Base-by-base conservation (phyloP, 2,329 filamentous ascomycete genomes). In the Lasiodiplodia gonubiensis region DNA sequence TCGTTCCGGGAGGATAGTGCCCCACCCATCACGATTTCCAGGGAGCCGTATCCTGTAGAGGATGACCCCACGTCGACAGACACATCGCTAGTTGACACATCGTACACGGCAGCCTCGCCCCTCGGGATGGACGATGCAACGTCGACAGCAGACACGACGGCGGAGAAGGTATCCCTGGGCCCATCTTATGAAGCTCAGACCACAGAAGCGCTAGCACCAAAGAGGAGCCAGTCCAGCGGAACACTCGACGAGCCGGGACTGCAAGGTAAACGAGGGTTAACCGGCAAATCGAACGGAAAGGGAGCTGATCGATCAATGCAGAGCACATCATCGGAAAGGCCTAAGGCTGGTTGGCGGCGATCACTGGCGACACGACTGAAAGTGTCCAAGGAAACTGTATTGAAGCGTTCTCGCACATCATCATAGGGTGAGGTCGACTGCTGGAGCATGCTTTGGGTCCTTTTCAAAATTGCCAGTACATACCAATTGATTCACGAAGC, bases 241-340 rank as follows among this genome's bases (percentile, higher is more conserved):
- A 49, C 57, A n/a, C 42, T 61, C 42, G 39, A 42, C 18, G 27
- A 61, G n/a, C 42, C 59, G 14, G 27, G 27, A 10, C 4, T 51
- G 59, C 42, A 63, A 63, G 59, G 59, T 63, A 63, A 63, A 37
- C 59, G 30, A 33, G 59, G 42, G 57, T 35, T 27, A 18, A 37
- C 11, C 10, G 21, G 27, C 23, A 4, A 63, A 30, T 21, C 46
- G 59, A 27, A 37, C 30, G 46, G 46, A 16, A 51, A 51, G 59
- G 59, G 37, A 18, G 46, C 59, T 63, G 46, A 63, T 63, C 42
- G 42, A 63, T 49, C 27, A 33, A 63, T 51, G 59, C 59, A 63
- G 59, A 33, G 16, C n/a, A 35, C 59, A 25, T 35, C 59, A 59
- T 37, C 59, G 37, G 42, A n/a, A 16, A 51, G 21, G 46, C 46